Percentiles rank a stretch among this genome's conserved stretches.
Conservation (phyloP, 257 asterid genomes). For the Capsicum pubescens region DNA sequence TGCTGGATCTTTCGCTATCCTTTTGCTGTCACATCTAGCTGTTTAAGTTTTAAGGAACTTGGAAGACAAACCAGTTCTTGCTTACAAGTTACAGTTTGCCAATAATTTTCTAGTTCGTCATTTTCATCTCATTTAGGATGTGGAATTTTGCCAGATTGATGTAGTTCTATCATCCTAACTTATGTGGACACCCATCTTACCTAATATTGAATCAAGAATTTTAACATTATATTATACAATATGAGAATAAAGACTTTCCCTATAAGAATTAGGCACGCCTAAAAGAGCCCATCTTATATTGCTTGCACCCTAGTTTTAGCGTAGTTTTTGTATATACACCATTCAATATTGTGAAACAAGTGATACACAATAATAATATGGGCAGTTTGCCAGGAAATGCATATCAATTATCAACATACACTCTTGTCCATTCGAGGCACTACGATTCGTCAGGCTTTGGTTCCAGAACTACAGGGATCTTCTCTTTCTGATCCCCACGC, state of each 20-base stretch:
- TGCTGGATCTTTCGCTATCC: constrained; percentile 51
- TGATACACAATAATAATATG: constrained; percentile 12
- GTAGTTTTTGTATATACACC: constrained; percentile 24
- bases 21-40: constrained; percentile 43
- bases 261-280: neutral
- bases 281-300: neutral
- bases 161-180: neutral
- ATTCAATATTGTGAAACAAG: constrained; percentile 17
- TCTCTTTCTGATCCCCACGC: constrained; percentile 89
- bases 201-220: neutral
- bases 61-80: neutral
- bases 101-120: neutral
- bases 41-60: constrained; percentile 23
- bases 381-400: neutral
- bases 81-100: neutral
- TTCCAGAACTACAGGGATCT: constrained; percentile 85
- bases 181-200: neutral
- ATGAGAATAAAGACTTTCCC: neutral
- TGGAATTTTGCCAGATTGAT: constrained; percentile 16
- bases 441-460: constrained; percentile 90
- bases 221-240: neutral
- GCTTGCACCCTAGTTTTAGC: neutral
- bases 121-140: constrained; percentile 14
- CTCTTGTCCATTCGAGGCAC: constrained; percentile 22
- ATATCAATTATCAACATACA: neutral